phyloP scores from a whole-genome alignment of 1,139 yeast species.

The Yamadazyma aaseri region DNA sequence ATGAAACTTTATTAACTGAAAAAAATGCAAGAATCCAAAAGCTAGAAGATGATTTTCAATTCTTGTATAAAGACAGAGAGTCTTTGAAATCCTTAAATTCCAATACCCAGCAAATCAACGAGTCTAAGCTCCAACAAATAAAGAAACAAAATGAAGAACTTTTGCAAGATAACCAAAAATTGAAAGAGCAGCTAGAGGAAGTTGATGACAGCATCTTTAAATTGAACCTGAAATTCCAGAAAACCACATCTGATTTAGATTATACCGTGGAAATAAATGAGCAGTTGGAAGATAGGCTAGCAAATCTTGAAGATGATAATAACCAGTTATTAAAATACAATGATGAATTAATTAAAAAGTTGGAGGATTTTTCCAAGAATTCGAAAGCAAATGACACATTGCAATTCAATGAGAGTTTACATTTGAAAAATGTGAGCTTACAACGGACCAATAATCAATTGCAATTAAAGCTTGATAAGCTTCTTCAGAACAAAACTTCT shows the following conservation, averaged over 20 bases:
- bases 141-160: slow-evolving; percentile 25
- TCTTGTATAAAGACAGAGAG: slow-evolving; percentile 54
- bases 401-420: slow-evolving; percentile 25
- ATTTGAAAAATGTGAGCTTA: slow-evolving; percentile 27
- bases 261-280: slow-evolving; percentile 28
- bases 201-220: slow-evolving; percentile 21
- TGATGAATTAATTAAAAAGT: slow-evolving; percentile 52
- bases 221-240: slow-evolving; percentile 22
- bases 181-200: slow-evolving; percentile 23
- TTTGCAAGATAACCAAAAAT: slow-evolving; percentile 17
- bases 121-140: slow-evolving; percentile 39
- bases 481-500: slow-evolving; percentile 41
- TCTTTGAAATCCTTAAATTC: slow-evolving; percentile 53
- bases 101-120: slow-evolving; percentile 44
- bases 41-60: slow-evolving; percentile 55
- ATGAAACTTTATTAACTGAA: slow-evolving; percentile 28
- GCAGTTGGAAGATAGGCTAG: slow-evolving; percentile 28
- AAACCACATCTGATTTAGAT: slow-evolving; percentile 31
- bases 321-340: slow-evolving; percentile 28
- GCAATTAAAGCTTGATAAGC: slow-evolving; percentile 28
- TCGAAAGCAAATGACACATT: slow-evolving; percentile 11
- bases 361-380: slow-evolving; percentile 14
- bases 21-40: slow-evolving; percentile 33
- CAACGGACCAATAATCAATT: slow-evolving; percentile 33
- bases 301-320: slow-evolving; percentile 21